Evolutionary conservation across 345 rosid genomes (phyloP).

Genomic region (Eucalyptus polybractea): DNA sequence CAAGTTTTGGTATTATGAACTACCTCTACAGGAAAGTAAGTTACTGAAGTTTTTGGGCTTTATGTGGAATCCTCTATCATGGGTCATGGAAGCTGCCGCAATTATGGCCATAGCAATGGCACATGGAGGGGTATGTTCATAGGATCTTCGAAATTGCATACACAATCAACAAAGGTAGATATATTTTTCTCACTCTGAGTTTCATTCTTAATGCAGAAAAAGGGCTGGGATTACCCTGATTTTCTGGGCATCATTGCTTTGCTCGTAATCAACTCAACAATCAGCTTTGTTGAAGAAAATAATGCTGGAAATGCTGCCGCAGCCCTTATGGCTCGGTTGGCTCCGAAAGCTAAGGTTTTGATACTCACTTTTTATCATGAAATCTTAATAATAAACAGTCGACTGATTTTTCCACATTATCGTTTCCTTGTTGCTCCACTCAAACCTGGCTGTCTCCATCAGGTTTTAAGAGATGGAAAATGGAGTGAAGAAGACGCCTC

Average conservation of each 20-base stretch:
- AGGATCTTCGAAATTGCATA: not conserved
- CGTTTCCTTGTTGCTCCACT: not conserved
- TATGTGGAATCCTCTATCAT: constrained; percentile 59
- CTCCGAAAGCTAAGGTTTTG: constrained; percentile 39
- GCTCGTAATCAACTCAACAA: constrained; percentile 40
- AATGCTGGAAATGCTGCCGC: constrained; percentile 57
- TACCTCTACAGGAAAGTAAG: constrained; percentile 29
- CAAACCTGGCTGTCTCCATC: not conserved
- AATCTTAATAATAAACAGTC: not conserved
- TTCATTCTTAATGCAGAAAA: constrained; percentile 5
- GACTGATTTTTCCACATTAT: not conserved
- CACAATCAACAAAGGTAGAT: not conserved
- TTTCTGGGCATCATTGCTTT: constrained; percentile 27
- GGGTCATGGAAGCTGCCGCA: constrained; percentile 60
- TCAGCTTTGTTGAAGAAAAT: constrained; percentile 47
- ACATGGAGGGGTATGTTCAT: constrained; percentile 30
- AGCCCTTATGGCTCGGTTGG: constrained; percentile 47
- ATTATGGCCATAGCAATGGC: constrained; percentile 43
- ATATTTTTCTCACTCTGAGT: not conserved
- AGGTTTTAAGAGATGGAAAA: constrained; percentile 35
- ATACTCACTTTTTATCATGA: not conserved
- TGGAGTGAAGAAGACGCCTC: constrained; percentile 48
- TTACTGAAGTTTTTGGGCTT: constrained; percentile 45
- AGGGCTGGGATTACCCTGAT: constrained; percentile 28
- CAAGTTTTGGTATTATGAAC: not conserved